Evolutionary conservation across 306 rosid species (phyloP).

Genomic region (Prunus kanzakura): DNA sequence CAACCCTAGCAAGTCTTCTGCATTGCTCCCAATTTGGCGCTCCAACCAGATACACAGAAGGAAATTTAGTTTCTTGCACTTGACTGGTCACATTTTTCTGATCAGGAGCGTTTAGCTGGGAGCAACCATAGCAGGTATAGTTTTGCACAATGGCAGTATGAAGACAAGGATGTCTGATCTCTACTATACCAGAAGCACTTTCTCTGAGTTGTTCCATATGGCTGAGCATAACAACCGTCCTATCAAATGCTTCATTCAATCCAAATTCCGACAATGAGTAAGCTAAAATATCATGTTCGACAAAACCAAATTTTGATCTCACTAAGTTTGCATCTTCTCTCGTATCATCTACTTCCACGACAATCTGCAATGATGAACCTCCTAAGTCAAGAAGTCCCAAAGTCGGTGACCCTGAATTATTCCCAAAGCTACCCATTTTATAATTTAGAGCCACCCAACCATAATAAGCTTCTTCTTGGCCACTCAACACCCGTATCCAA

Average conservation of each 20-base stretch:
- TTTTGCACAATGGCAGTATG: conserved; percentile 45
- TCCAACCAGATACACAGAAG: conserved; percentile 52
- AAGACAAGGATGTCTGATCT: conserved; percentile 72
- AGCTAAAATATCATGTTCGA: conserved; percentile 44
- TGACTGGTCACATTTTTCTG: conserved; percentile 28
- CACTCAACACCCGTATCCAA: conserved; percentile 83
- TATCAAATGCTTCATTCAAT: conserved; percentile 78
- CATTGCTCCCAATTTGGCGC: conserved; percentile 72
- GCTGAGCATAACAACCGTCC: conserved; percentile 52
- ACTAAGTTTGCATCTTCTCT: conserved; percentile 36
- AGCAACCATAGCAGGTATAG: conserved; percentile 55
- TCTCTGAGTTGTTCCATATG: conserved; percentile 29
- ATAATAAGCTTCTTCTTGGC: conserved; percentile 84
- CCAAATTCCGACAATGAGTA: conserved; percentile 72
- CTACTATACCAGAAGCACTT: conserved; percentile 16
- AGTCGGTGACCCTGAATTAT: conserved; percentile 35
- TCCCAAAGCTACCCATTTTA: conserved; percentile 53
- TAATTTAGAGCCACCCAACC: conserved; percentile 90
- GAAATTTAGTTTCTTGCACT: conserved; percentile 21
- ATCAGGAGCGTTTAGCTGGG: conserved; percentile 17
- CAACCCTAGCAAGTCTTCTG: conserved; percentile 59
- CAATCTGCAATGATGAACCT: conserved; percentile 83
- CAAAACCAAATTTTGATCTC: conserved; percentile 50
- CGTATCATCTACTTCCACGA: conserved; percentile 44
- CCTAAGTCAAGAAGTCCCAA: conserved; percentile 85